Evolutionary conservation across 1,284 basidiomycete species (phyloP).

Genomic region (Singerocomus inundabilis): DNA sequence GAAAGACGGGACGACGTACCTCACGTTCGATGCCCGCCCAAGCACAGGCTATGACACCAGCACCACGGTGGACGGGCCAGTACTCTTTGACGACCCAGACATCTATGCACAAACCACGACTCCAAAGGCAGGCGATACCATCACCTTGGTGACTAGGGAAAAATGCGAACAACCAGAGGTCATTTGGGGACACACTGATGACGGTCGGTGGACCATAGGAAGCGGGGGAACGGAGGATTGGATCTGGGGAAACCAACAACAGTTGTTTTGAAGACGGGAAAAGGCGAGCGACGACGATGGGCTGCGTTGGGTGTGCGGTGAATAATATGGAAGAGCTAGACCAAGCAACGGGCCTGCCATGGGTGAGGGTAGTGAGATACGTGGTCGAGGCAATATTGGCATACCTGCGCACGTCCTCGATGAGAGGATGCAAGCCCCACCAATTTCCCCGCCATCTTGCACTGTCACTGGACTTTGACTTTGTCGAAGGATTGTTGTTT

Average conservation of each 20-base stretch:
- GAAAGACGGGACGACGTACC: constrained; percentile 35
- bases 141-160: constrained; percentile 58
- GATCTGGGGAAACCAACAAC: constrained; percentile 49
- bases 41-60: constrained; percentile 54
- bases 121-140: constrained; percentile 68
- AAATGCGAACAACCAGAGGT: constrained; percentile 70
- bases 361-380: constrained; percentile 1
- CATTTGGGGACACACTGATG: constrained; percentile 56
- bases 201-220: constrained; percentile 62
- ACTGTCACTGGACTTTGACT: constrained; percentile 57
- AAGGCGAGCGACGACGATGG: constrained; percentile 58
- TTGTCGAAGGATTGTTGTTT: constrained; percentile 43
- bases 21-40: constrained; percentile 64
- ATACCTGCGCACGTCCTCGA: constrained; percentile 56
- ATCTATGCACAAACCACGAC: constrained; percentile 52
- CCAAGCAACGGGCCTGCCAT: constrained; percentile 64
- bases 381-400: constrained; percentile 3
- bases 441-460: constrained; percentile 58
- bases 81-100: constrained; percentile 60
- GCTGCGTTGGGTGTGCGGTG: constrained; percentile 58
- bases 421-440: constrained; percentile 69
- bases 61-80: constrained; percentile 51
- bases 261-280: constrained; percentile 71
- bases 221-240: constrained; percentile 42
- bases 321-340: constrained; percentile 66